These are phyloP conservation scores for Albophoma yamanashiensis DNA, from an alignment of 2,329 filamentous ascomycete species.

Conservation along the genomic window DNA sequence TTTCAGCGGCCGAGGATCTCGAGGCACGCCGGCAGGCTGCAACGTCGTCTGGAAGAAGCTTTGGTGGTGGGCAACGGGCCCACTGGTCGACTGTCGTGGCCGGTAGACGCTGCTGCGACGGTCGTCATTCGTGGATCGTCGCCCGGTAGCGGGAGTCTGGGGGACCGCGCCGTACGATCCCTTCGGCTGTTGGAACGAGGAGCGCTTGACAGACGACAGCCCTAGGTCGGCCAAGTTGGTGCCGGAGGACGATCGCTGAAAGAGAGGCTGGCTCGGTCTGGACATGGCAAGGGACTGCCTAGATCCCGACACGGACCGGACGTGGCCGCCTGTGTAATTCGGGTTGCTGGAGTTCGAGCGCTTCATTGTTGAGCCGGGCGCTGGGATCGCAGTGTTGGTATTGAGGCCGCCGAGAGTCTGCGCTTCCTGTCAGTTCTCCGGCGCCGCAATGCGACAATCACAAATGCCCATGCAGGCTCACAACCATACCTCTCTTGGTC, in stretches of 20 bases:
- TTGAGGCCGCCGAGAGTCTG: slow-evolving; percentile 82
- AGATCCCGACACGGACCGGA: slow-evolving; percentile 71
- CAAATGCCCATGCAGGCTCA: not conserved
- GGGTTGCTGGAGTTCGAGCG: slow-evolving; percentile 71
- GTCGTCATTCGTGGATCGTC: slow-evolving; percentile 42
- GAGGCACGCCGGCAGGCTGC: slow-evolving; percentile 68
- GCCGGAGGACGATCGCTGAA: slow-evolving; percentile 75
- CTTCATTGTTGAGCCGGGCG: slow-evolving; percentile 89
- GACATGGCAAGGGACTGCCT: slow-evolving; percentile 77
- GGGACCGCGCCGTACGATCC: slow-evolving; percentile 19
- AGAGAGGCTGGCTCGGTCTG: slow-evolving; percentile 77
- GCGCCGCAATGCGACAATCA: slow-evolving; percentile 8
- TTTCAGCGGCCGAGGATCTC: slow-evolving; percentile 77
- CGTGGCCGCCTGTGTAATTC: slow-evolving; percentile 58
- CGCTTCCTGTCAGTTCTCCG: slow-evolving; percentile 9
- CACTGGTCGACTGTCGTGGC: slow-evolving; percentile 54
- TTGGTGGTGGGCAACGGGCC: slow-evolving; percentile 59
- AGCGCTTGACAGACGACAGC: slow-evolving; percentile 73
- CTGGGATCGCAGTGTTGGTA: slow-evolving; percentile 75
- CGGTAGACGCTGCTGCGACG: slow-evolving; percentile 77
- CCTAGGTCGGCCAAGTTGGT: slow-evolving; percentile 70
- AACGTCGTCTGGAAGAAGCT: slow-evolving; percentile 91
- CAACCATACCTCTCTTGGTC: slow-evolving; percentile 70
- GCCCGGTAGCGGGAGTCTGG: slow-evolving; percentile 42
- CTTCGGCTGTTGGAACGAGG: slow-evolving; percentile 70